Base-by-base conservation (phyloP, 2,329 filamentous ascomycete genomes). In the Claviceps lovelessii region DNA sequence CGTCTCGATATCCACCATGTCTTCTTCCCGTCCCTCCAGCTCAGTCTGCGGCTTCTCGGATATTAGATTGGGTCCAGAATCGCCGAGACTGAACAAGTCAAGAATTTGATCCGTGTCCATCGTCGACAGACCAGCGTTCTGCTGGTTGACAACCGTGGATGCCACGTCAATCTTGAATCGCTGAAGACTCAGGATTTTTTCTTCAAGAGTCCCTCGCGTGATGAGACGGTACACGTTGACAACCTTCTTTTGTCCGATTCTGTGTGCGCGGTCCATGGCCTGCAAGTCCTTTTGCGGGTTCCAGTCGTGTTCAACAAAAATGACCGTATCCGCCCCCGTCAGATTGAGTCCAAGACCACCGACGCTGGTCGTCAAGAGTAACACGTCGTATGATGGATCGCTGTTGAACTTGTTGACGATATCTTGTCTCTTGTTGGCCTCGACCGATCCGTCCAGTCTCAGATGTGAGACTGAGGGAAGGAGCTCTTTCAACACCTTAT, bases 91-190 rank as follows among this genome's bases (percentile, higher is more conserved):
- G 76, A 98, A 98, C 49, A 98, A 80, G 65, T 98, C 93, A 3
- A 98, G 80, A 57, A 98, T 95, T 70, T 98, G 90, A 65, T 97
- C 93, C 44, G 94, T 98, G 69, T 97, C 91, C 93, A 98, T 98
- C 15, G 90, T 94, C 51, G 76, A 85, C 1, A 98, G 73, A 1
- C 93, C 93, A 1, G 93, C 91, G 63, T 98, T 98, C 72, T 98
- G 93, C 71, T 98, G 93, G 68, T 98, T 98, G 60, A 98, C 94
- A 6, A 98, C 93, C 0, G 94, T 98, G 52, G 87, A 94, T 46
- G 93, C 94, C 23, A 98, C 90, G 69, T 98, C 93, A 64, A 98
- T 95, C 77, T 98, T 98, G 84, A 98, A 98, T 52, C 93, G 86
- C 81, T 98, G 93, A 55, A 98, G 83, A 66, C 87, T 95, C 64